Percentiles rank a stretch among this genome's conserved stretches.
Evolutionary conservation across 2,329 filamentous ascomycete genomes (phyloP).

Genomic region (Didymella exigua): DNA sequence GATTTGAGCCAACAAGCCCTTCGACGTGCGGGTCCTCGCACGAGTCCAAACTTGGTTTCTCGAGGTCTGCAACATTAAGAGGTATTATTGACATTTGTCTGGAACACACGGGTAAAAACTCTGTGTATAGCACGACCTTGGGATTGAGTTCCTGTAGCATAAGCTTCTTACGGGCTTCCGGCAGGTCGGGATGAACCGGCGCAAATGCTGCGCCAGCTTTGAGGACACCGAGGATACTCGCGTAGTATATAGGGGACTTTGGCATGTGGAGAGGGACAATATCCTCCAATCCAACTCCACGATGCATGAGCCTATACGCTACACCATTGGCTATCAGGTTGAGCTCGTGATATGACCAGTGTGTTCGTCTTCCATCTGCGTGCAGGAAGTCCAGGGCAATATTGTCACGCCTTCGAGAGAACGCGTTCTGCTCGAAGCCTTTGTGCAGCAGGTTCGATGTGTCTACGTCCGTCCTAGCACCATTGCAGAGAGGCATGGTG

Average conservation of each 20-base stretch:
- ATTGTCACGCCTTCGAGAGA: conserved; percentile 23
- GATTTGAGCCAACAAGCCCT: conserved; percentile 31
- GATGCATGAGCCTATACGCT: conserved; percentile 36
- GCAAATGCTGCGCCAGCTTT: conserved; percentile 49
- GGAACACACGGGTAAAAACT: neutral
- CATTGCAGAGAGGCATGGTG: neutral
- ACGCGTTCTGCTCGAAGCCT: conserved; percentile 47
- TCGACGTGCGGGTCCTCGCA: conserved; percentile 34
- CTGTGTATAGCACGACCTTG: conserved; percentile 35
- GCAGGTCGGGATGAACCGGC: conserved; percentile 45
- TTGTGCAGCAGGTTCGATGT: conserved; percentile 42
- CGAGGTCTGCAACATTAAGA: conserved; percentile 27
- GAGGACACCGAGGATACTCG: conserved; percentile 48
- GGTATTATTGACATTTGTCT: conserved; percentile 4
- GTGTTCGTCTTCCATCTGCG: conserved; percentile 32
- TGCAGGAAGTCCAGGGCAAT: conserved; percentile 50
- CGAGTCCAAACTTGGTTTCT: conserved; percentile 1
- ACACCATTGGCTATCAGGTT: conserved; percentile 43
- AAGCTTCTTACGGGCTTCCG: conserved; percentile 40
- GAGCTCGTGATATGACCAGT: conserved; percentile 43
- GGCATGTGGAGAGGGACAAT: conserved; percentile 44
- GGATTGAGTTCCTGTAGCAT: conserved; percentile 45
- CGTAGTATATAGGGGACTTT: conserved; percentile 46
- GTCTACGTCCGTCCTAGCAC: neutral
- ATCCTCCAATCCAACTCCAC: conserved; percentile 35